Base-by-base conservation (phyloP, 306 rosid species). In the Coriaria nepalensis region DNA sequence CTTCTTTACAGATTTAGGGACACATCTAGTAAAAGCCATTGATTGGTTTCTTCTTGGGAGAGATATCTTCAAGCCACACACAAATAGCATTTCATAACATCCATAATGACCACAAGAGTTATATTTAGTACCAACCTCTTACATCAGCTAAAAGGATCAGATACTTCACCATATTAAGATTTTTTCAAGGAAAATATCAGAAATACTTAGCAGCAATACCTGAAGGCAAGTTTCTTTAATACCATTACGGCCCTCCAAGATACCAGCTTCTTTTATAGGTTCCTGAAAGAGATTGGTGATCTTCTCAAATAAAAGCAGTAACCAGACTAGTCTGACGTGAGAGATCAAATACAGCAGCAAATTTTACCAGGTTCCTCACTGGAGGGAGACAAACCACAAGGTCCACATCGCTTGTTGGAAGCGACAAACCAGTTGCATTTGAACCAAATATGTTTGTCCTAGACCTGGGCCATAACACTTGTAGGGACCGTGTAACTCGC, bases 211-310 rank as follows among this genome's bases (percentile, higher is more conserved):
- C n/a, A n/a, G n/a, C n/a, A n/a, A 37, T 80, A 87, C 96, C 96
- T 87, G 96, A 64, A 87, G 96, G 71, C 96, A 83, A 9, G 96
- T 87, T 76, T 87, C 96, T 69, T 87, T 87, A 33, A 87, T 87
- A 56, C 96, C 96, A 76, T 87, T 87, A 49, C 96, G 94, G 14
- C 96, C 96, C 73, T 87, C 96, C 69, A 87, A 57, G 74, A 87
- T 87, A 57, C 96, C 96, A 71, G 96, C 96, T 80, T 87, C 96
- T 76, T 83, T 87, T 53, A 87, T 87, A 50, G 96, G 96, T 72
- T 87, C 96, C 96, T 87, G 59, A 65, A 57, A 57, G 47, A 44
- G 50, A 60, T 9, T 44, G 6, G 49, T 13, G 62, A 52, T 33
- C 35, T 40, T 5, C 33, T 33, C 34, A 32, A 13, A 33, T 50